Evolutionary conservation across 352 stramenopile species (phyloP).

Genomic region (Pythium myriotylum): DNA sequence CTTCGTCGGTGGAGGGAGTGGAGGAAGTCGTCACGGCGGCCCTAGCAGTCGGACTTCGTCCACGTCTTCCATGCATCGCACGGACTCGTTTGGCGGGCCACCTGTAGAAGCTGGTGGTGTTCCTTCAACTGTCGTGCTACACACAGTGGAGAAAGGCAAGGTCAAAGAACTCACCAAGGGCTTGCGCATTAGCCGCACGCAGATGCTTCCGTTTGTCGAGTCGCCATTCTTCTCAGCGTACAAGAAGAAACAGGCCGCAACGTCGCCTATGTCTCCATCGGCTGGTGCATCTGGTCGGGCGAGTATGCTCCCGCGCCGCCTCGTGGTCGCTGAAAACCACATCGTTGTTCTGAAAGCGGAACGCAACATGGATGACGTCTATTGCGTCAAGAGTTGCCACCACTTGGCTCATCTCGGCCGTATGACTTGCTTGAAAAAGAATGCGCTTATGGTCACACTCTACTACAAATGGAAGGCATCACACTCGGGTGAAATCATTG

Average conservation of each 20-base stretch:
- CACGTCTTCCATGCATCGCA: constrained; percentile 35
- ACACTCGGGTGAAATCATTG: constrained; percentile 38
- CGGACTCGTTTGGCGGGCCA: constrained; percentile 45
- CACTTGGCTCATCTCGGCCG: constrained; percentile 66
- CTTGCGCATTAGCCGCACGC: constrained; percentile 64
- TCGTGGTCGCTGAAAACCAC: constrained; percentile 76
- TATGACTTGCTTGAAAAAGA: constrained; percentile 91
- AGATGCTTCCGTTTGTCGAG: constrained; percentile 71
- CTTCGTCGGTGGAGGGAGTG: constrained; percentile 36
- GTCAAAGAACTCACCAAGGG: constrained; percentile 60
- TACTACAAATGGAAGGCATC: constrained; percentile 83
- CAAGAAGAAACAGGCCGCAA: constrained; percentile 70
- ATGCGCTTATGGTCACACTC: constrained; percentile 84
- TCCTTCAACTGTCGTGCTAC: constrained; percentile 34
- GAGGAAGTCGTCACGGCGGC: constrained; percentile 10
- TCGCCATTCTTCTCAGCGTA: constrained; percentile 85
- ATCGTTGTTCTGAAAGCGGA: constrained; percentile 79
- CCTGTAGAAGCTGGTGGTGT: constrained; percentile 18
- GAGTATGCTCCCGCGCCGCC: constrained; percentile 56
- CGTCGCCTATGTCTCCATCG: constrained; percentile 1
- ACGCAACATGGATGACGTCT: constrained; percentile 72
- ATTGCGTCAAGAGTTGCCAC: constrained; percentile 79
- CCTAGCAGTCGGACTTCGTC: constrained; percentile 45
- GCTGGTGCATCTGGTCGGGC: constrained; percentile 11
- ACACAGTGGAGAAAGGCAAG: constrained; percentile 58